These are phyloP conservation scores for Priceomyces medius DNA, from an alignment of 805 yeast genomes.

Conservation along the genomic window DNA sequence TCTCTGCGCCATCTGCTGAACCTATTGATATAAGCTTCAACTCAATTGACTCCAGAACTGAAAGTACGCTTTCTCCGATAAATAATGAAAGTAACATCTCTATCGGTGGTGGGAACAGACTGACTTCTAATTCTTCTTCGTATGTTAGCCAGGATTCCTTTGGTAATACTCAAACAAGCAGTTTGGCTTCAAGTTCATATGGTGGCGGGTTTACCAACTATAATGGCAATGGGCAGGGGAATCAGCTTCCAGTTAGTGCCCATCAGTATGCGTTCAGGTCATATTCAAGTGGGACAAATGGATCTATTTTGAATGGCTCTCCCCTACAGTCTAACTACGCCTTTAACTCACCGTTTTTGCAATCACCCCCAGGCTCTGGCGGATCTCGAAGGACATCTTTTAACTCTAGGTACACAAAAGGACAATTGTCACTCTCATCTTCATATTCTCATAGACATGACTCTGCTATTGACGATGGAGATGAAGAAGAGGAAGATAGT, in stretches of 20 bases:
- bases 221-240: not conserved
- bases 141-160: slow-evolving; percentile 1
- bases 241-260: not conserved
- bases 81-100: not conserved
- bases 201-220: not conserved
- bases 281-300: slow-evolving; percentile 14
- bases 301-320: slow-evolving; percentile 7
- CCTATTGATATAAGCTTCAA: slow-evolving; percentile 15
- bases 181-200: slow-evolving; percentile 1
- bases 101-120: not conserved
- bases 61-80: not conserved
- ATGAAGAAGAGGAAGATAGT: slow-evolving; percentile 17
- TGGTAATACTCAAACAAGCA: slow-evolving; percentile 1
- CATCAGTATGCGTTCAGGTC: slow-evolving; percentile 7
- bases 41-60: not conserved
- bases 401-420: slow-evolving; percentile 9
- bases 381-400: slow-evolving; percentile 9
- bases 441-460: slow-evolving; percentile 9
- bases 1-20: slow-evolving; percentile 9
- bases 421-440: slow-evolving; percentile 14
- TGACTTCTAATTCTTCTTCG: not conserved
- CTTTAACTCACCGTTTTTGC: slow-evolving; percentile 4
- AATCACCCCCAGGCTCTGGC: slow-evolving; percentile 9
- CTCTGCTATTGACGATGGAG: slow-evolving; percentile 30
- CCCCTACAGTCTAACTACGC: slow-evolving; percentile 6